Evolutionary conservation across 768 basidiomycete genomes (phyloP).

Genomic region (Mrakia frigida): DNA sequence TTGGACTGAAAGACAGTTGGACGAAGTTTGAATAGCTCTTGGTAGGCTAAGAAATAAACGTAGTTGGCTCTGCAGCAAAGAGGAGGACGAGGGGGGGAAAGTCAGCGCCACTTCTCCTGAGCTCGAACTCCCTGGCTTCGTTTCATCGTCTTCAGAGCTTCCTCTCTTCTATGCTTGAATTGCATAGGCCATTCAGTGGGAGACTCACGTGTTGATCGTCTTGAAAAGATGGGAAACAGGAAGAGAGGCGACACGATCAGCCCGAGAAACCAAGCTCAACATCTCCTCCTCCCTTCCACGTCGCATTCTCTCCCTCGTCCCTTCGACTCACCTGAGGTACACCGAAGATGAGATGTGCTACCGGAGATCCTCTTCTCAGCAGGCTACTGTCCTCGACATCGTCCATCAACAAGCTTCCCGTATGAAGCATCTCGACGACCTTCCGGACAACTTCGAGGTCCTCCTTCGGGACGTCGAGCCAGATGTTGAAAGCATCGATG

Average conservation of each 20-base stretch:
- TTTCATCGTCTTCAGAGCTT: not conserved
- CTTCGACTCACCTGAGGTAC: conserved; percentile 54
- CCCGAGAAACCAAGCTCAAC: not conserved
- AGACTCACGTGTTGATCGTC: too few species aligned
- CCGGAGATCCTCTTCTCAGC: conserved; percentile 69
- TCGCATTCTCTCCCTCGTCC: not conserved
- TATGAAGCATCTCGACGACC: conserved; percentile 90
- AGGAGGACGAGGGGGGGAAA: too few species aligned
- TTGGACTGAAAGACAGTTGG: not conserved
- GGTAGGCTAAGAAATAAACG: conserved; percentile 88
- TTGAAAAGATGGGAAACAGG: too few species aligned
- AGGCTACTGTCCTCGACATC: conserved; percentile 92
- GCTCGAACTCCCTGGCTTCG: too few species aligned
- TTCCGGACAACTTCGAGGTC: conserved; percentile 68
- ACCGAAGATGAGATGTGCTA: conserved; percentile 93
- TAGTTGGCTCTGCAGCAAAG: conserved; percentile 62
- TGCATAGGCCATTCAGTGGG: too few species aligned
- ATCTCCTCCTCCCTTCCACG: not conserved
- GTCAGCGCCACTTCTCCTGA: too few species aligned
- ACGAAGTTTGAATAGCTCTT: conserved; percentile 67
- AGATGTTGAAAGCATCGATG: conserved; percentile 86
- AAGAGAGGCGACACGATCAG: not conserved
- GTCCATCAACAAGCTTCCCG: conserved; percentile 88
- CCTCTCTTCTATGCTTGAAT: not conserved
- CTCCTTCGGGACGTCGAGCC: conserved; percentile 74